A percentile compares a stretch with the other conserved stretches of the same genome.
These are phyloP conservation scores for Hanseniaspora valbyensis DNA, from an alignment of 805 yeast species.

Conservation along the genomic window DNA sequence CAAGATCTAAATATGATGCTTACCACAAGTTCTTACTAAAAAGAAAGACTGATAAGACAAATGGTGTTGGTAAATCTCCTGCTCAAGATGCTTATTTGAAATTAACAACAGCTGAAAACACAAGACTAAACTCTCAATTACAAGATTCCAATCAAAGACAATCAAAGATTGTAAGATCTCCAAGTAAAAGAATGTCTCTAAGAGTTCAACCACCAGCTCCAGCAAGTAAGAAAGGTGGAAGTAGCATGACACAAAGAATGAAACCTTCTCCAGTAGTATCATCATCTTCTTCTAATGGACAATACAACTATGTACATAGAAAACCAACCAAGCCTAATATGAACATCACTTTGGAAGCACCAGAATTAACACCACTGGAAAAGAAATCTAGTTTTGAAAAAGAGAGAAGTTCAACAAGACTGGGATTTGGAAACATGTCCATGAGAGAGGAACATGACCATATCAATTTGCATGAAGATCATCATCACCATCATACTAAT, in stretches of 20 bases:
- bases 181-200: constrained; percentile 13
- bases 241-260: constrained; percentile 16
- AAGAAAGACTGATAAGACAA: too few relatives aligned
- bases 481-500: too few relatives aligned
- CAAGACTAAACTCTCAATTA: constrained; percentile 56
- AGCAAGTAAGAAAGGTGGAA: background rate
- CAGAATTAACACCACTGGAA: constrained; percentile 29
- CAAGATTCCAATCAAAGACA: constrained; percentile 28
- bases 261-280: constrained; percentile 8
- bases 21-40: too few relatives aligned
- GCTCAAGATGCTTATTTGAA: constrained; percentile 58
- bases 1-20: too few relatives aligned
- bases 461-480: constrained; percentile 15
- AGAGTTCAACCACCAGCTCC: background rate
- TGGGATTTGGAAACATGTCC: constrained; percentile 32
- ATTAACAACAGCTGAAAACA: constrained; percentile 67
- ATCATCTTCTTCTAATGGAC: constrained; percentile 22
- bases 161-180: constrained; percentile 14
- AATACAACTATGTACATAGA: constrained; percentile 21
- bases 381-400: constrained; percentile 50
- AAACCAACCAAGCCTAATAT: constrained; percentile 17
- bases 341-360: constrained; percentile 27
- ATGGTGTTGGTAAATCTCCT: constrained; percentile 25
- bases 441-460: constrained; percentile 27
- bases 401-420: constrained; percentile 27